Conservation (phyloP, 2,329 filamentous ascomycete species). For the Fusarium globosum region DNA sequence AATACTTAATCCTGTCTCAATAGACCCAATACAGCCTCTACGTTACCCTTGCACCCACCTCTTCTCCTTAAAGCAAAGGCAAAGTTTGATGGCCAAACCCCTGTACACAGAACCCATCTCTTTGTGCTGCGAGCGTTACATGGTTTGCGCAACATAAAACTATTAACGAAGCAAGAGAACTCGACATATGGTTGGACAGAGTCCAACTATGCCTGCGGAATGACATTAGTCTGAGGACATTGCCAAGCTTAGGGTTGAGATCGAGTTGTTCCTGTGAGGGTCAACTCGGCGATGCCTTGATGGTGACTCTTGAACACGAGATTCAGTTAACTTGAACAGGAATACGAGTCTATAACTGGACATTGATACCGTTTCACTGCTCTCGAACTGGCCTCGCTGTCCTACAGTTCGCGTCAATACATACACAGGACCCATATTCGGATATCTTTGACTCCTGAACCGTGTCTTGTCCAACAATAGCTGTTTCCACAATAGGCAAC, state of each 20-base stretch:
- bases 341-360: slow-evolving; percentile 6
- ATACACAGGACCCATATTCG: slow-evolving; percentile 16
- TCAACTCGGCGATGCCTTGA: neutral
- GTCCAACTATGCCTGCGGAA: neutral
- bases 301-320: slow-evolving; percentile 8
- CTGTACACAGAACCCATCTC: neutral
- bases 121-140: slow-evolving; percentile 2
- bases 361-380: slow-evolving; percentile 8
- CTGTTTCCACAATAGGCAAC: slow-evolving; percentile 14
- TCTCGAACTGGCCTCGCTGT: slow-evolving; percentile 10
- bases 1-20: neutral
- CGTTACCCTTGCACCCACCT: slow-evolving; percentile 3
- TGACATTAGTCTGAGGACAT: neutral
- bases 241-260: neutral
- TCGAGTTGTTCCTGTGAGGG: slow-evolving; percentile 8
- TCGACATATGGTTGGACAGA: neutral
- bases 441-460: slow-evolving; percentile 1
- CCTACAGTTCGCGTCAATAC: slow-evolving; percentile 6
- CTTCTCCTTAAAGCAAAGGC: neutral
- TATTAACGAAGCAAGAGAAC: neutral
- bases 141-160: slow-evolving; percentile 1
- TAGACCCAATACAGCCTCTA: neutral
- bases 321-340: neutral
- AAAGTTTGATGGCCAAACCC: neutral
- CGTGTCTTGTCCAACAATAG: slow-evolving; percentile 8